Base-by-base conservation (phyloP, 129 eudicot species). In the Flaveria robusta region DNA sequence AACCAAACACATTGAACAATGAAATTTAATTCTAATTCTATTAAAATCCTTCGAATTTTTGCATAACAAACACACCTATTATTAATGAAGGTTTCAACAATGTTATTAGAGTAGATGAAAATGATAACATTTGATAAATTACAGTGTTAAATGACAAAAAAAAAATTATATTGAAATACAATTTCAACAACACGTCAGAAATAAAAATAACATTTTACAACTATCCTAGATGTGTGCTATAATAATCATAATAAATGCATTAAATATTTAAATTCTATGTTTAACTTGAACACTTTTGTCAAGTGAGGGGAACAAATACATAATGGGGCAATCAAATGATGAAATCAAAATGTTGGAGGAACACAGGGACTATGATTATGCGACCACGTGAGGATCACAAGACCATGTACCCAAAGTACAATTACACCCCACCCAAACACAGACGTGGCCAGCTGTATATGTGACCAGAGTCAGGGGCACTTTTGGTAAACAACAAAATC, bases 391-490 rank as follows among this genome's bases (percentile, higher is more conserved):
- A 80, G 64, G 54, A 68, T 80, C 83, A 80, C 70, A 54, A 80
- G 79, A 80, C 75, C 60, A 66, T 66, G 75, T 80, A 80, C 55
- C 78, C 82, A 79, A 71, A 71, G 82, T 79, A 79, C 82, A 72
- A 79, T 71, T 63, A 64, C 83, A 79, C 67, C 78, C 72, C 55
- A 49, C 78, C 72, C 55, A 34, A 22, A 27, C 39, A 65, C 69
- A 66, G 54, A 85, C 89, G 89, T 85, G 89, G 92, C 89, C 89
- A 88, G 92, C 92, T 88, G 92, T 88, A 77, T 55, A 31, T 34
- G 65, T 52, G 20, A 80, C 29, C 74, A 51, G 41, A 81, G 43
- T 15, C 72, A 45, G 74, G 82, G 88, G 83, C 51, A 75, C 65
- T 80, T 80, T 81, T 58, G 84, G 81, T n/a, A 76, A 65, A 71